phyloP scores from a whole-genome alignment of 1,284 basidiomycete genomes.

The Pseudozyma sp. region DNA sequence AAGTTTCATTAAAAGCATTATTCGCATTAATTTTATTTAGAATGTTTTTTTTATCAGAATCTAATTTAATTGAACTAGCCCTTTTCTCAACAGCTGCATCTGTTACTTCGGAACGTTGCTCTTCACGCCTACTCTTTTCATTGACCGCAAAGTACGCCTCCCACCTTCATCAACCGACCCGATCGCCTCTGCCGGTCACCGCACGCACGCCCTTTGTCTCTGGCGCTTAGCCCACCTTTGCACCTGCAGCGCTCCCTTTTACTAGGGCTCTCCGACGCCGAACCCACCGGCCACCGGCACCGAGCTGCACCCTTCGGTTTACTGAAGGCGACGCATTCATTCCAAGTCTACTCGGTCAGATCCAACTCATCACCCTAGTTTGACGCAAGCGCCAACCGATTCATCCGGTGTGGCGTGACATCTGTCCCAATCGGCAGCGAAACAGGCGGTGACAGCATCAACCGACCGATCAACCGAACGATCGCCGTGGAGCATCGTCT shows the following conservation, averaged over 20 bases:
- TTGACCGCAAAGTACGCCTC: slow-evolving; percentile 3
- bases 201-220: background rate
- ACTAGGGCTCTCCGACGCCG: slow-evolving; percentile 2
- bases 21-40: too few relatives aligned
- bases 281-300: background rate
- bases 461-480: background rate
- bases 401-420: background rate
- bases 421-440: background rate
- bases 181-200: slow-evolving; percentile 5
- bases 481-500: too few relatives aligned
- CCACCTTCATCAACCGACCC: slow-evolving; percentile 12
- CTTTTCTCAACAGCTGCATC: too few relatives aligned
- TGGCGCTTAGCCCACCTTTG: slow-evolving; percentile 10
- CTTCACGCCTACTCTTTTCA: background rate
- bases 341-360: too few relatives aligned
- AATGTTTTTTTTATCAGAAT: too few relatives aligned
- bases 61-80: too few relatives aligned
- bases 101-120: background rate
- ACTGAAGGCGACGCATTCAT: slow-evolving; percentile 14
- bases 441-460: too few relatives aligned
- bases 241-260: background rate
- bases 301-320: slow-evolving; percentile 1
- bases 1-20: too few relatives aligned
- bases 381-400: too few relatives aligned
- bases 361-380: too few relatives aligned